Base-by-base conservation (phyloP, 2,329 filamentous ascomycete species). In the Fusarium irregulare region DNA sequence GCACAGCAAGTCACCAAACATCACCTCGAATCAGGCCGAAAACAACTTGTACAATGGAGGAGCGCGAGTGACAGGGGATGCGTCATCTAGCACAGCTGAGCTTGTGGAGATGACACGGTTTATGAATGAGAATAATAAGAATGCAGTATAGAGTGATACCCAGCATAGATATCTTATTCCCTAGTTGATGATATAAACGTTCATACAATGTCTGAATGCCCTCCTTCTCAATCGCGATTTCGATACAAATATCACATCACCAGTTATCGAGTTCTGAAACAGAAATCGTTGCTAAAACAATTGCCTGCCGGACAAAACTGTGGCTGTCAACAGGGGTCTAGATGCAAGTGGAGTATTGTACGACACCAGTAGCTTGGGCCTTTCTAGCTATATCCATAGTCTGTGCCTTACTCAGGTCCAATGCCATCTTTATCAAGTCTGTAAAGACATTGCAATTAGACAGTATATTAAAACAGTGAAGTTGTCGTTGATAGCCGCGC, bases 71-170 rank as follows among this genome's bases (percentile, higher is more conserved):
- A 27, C 27, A 2, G 55, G 18, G 5, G 58, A 44, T 14, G 55
- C 42, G 0, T 60, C 58, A 7, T 60, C 55, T 0, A 60, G 58
- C 14, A 60, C 58, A 44, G 55, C 58, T 21, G 58, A 60, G 7
- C 46, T 60, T 3, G 58, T 60, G 5, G 55, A 60, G 34, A 60
- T 60, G 58, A 44, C 58, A 11, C 32, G 34, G 3, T 7, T 60
- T 4, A 32, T 40, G 3, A 42, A 48, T 23, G 58, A 60, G 11
- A 41, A 7, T 4, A 42, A 13, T 10, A n/a, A 14, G 11, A 7
- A 53, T 21, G 7, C 11, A 42, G 23, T 27, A 41, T 53, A 53
- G 49, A 41, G 30, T 20, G 32, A 53, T 53, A 53, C 49, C 49
- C 48, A 53, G 18, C 25, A 53, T 42, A 50, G 11, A 50, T 13